Evolutionary conservation across 805 yeast genomes (phyloP).

Genomic region (Candida alai): DNA sequence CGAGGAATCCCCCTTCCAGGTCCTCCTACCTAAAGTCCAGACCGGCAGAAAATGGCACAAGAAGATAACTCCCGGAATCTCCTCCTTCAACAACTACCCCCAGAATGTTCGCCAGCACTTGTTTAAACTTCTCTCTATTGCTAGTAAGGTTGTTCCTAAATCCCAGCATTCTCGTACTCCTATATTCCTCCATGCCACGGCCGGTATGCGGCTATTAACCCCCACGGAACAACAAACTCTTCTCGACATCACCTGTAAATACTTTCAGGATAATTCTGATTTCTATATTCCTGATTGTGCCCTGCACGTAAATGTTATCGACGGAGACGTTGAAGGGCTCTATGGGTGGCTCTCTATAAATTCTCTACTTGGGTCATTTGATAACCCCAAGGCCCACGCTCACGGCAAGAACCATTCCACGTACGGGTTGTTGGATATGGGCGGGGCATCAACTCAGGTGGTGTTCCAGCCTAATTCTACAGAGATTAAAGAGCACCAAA

Average conservation of each 20-base stretch:
- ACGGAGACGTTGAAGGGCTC: constrained; percentile 64
- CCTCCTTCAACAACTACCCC: constrained; percentile 46
- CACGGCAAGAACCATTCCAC: constrained; percentile 46
- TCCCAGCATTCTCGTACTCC: constrained; percentile 64
- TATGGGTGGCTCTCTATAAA: constrained; percentile 67
- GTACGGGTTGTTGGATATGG: constrained; percentile 59
- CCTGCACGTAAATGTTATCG: constrained; percentile 55
- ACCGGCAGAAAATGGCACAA: constrained; percentile 45
- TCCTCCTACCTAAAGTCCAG: constrained; percentile 26
- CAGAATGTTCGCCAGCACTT: constrained; percentile 49
- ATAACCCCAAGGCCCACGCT: constrained; percentile 30
- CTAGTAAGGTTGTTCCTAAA: constrained; percentile 51
- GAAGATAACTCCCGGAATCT: constrained; percentile 55
- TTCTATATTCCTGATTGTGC: constrained; percentile 60
- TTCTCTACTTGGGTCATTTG: constrained; percentile 47
- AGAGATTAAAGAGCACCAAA: constrained; percentile 41
- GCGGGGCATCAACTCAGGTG: constrained; percentile 64
- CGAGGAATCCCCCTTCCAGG: constrained; percentile 4
- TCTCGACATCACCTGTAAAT: constrained; percentile 46
- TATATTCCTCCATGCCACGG: constrained; percentile 65
- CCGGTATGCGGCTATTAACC: constrained; percentile 58
- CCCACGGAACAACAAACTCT: constrained; percentile 49
- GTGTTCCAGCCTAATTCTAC: constrained; percentile 55
- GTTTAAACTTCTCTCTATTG: constrained; percentile 43
- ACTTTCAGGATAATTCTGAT: constrained; percentile 42